A percentile compares a stretch with the other conserved stretches of the same genome.
These are phyloP conservation scores for Pythium biforme DNA, from an alignment of 352 stramenopile species.

Conservation along the genomic window DNA sequence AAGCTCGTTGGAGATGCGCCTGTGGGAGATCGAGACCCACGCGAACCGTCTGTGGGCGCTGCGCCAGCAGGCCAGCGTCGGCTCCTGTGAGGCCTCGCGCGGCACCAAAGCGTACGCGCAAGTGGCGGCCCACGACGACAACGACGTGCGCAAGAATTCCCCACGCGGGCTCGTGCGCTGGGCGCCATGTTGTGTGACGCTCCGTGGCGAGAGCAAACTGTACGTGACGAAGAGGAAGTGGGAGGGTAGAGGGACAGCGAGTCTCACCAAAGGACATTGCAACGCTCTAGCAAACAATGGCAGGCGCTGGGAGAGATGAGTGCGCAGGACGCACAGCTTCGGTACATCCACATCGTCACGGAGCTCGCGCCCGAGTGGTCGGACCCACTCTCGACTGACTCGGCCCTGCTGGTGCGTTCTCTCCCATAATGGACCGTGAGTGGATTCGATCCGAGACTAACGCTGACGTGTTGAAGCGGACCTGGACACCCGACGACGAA, in stretches of 20 bases:
- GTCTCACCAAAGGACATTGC: background rate
- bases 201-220: constrained; percentile 52
- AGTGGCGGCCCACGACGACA: constrained; percentile 2
- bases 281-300: constrained; percentile 44
- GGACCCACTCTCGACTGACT: constrained; percentile 46
- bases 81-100: constrained; percentile 56
- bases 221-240: constrained; percentile 11
- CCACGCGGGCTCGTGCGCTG: constrained; percentile 13
- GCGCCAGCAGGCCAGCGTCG: constrained; percentile 54
- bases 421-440: too few relatives aligned
- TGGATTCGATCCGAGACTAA: too few relatives aligned
- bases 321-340: constrained; percentile 38
- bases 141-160: background rate
- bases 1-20: constrained; percentile 38
- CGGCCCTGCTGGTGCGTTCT: constrained; percentile 46
- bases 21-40: constrained; percentile 51
- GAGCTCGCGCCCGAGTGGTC: constrained; percentile 58
- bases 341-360: constrained; percentile 55
- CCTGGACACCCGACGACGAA: constrained; percentile 65
- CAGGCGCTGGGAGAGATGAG: constrained; percentile 59
- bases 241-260: too few relatives aligned
- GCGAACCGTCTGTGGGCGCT: constrained; percentile 51
- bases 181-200: constrained; percentile 42
- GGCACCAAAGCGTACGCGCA: constrained; percentile 45
- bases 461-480: constrained; percentile 31